Base-by-base conservation (phyloP, 305 asterid genomes). In the Striga hermonthica region DNA sequence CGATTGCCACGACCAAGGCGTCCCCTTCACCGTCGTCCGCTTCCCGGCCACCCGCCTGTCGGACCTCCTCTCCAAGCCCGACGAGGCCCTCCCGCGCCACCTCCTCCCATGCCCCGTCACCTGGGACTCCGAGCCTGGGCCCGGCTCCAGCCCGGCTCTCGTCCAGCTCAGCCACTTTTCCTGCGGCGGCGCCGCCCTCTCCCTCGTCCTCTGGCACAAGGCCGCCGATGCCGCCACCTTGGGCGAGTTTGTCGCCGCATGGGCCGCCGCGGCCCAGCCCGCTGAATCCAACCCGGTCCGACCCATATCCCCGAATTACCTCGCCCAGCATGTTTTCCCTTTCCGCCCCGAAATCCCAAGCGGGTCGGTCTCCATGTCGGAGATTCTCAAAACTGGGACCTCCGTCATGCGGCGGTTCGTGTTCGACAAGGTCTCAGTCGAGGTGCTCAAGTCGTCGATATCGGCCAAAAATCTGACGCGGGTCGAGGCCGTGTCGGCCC, bases 401-500 rank as follows among this genome's bases (percentile, higher is more conserved):
- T 56, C 36, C 0, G 34, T 60, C 38, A 14, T 44, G 64, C 47
- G 58, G 4, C 54, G 76, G 3, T 77, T 56, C 62, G 64, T 68
- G 14, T 73, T 77, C 28, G 62, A 58, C 34, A 38, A 60, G 4
- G 8, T 8, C 8, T 54, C 77, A 0, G 60, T 78, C 15, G 11
- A 54, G 14, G 5, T 1, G 8, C 61, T 56, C 43, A 34, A 35
- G 43, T 35, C 61, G 11, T 16, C 60, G 8, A 6, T 7, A 0
- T 2, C 6, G 10, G 14, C n/a, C 7, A 60, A 14, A 8, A 34
- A 44, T 6, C 69, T 78, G 10, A 14, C 74, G 8, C 71, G 82
- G 0, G 74, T 77, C 0, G 73, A 72, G 12, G 72, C 16, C 4
- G 76, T 75, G 12, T 68, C 78, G 7, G 76, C 75, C 1, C 62